Base-by-base conservation (phyloP, 1,284 basidiomycete species). In the Heterobasidion parviporum region DNA sequence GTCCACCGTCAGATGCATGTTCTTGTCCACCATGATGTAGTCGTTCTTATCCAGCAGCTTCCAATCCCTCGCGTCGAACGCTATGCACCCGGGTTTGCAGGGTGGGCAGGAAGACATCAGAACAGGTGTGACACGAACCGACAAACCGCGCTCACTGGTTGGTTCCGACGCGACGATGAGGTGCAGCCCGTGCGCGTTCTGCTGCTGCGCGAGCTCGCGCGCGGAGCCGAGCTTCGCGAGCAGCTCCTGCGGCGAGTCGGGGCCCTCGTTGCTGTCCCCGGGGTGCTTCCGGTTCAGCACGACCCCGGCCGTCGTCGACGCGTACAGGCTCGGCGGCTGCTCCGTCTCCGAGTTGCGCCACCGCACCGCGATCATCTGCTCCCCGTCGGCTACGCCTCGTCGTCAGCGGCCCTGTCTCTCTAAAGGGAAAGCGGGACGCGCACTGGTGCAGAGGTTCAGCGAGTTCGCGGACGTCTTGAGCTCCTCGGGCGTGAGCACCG, bases 151-250 rank as follows among this genome's bases (percentile, higher is more conserved):
- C 51, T 36, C 6, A 54, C 52, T 73, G 16, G 65, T 67, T 32
- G 71, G 71, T 62, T 72, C 72, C 61, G 67, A 68, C 20, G 68
- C 69, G 8, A 73, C 64, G 55, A 72, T 71, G 15, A 72, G 63
- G 57, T 73, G 70, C 47, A 61, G 62, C 16, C 70, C 69, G 48
- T 68, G 67, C 54, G 65, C 64, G 20, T 49, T 49, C 47, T 9
- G 14, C 47, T 49, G 3, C 14, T 49, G 47, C 12, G 14, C 12
- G 12, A 49, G 12, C 54, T 67, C 60, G 12, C 34, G 18, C n/a
- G 41, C 52, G 32, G 52, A 46, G 20, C 26, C 35, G 18, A 26
- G 20, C 41, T 56, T 59, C 33, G 53, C 59, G 58, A 62, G 64
- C 56, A 64, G 16, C 36, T 62, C 62, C 60, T 57, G 54, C 49